phyloP scores from a whole-genome alignment of 23 red algal genomes.

The Chondrus crispus region DNA sequence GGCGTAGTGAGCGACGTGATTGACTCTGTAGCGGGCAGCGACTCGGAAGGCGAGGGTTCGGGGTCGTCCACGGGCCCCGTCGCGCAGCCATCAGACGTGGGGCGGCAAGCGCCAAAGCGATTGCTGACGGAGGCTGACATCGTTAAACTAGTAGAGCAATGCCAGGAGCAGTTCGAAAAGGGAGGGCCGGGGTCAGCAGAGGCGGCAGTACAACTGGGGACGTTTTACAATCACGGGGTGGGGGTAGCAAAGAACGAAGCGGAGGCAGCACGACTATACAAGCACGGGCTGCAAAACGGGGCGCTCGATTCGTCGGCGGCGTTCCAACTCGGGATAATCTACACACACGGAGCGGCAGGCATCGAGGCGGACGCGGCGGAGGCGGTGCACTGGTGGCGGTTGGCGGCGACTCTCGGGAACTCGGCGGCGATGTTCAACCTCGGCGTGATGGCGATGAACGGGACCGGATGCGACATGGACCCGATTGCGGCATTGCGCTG shows the following conservation, averaged over 20 bases:
- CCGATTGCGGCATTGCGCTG: constrained; percentile 52
- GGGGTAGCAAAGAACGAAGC: constrained; percentile 46
- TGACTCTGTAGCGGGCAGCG: neutral
- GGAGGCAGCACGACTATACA: constrained; percentile 29
- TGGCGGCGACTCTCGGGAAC: constrained; percentile 59
- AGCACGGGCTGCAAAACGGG: constrained; percentile 45
- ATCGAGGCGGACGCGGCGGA: constrained; percentile 33
- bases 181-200: constrained; percentile 8
- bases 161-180: neutral
- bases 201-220: constrained; percentile 58
- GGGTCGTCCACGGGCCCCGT: neutral
- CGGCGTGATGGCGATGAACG: constrained; percentile 78
- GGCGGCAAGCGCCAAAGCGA: neutral
- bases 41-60: neutral
- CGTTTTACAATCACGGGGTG: constrained; percentile 49
- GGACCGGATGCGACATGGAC: constrained; percentile 72
- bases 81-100: neutral
- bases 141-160: constrained; percentile 24
- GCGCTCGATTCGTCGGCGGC: constrained; percentile 49
- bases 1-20: neutral
- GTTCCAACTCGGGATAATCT: constrained; percentile 82
- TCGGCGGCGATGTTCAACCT: constrained; percentile 83
- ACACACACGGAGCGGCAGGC: constrained; percentile 61
- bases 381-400: constrained; percentile 74
- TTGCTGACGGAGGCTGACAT: constrained; percentile 30